Evolutionary conservation across 768 basidiomycete genomes (phyloP), one percentile per base, ranked within the genome.

Genomic region (Pleurotus salmoneostramineus): DNA sequence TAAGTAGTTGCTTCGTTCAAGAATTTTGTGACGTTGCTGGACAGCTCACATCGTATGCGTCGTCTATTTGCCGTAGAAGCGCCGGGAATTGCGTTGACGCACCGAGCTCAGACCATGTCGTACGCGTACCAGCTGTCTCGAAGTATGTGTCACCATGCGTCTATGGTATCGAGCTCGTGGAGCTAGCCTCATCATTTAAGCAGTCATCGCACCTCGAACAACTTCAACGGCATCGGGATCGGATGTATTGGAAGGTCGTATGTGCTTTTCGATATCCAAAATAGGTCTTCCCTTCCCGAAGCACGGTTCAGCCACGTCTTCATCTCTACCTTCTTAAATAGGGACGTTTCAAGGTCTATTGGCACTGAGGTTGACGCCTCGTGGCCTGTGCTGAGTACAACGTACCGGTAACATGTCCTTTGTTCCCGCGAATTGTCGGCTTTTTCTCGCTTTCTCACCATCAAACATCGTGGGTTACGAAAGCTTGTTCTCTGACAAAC

Each of bases 391-490:
- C 14, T 15, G 21, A 27, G 21, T 27, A 27, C 21, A 27, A 52
- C 34, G 11, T 36, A 11, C 21, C 17, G 12, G 10, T 42, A 17
- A 27, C 21, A 36, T 31, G 36, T 31, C 33, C 10, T 36, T 15
- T 52, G 34, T 55, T 31, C 48, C 36, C 17, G 52, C 40, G 52
- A 55, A 55, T 55, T 55, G 52, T 55, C 52, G 52, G 52, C 32
- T 31, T 55, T 55, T 55, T n/a, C 40, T 55, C 52, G 52, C 52
- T 31, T 55, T 55, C 40, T 55, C 52, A 55, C 52, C 36, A 45
- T 35, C 48, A 49, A 34, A 12, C 33, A 32, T 32, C 48, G 48
- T 49, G 48, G 48, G 10, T 27, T 27, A 27, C 21, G 21, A 27
- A 27, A 27, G 21, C 48, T 49, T 17, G 48, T 10, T 11, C 21